Percentiles rank a stretch among this genome's conserved stretches.
Conservation (phyloP, 345 rosid species). For the Trapa incisa region DNA sequence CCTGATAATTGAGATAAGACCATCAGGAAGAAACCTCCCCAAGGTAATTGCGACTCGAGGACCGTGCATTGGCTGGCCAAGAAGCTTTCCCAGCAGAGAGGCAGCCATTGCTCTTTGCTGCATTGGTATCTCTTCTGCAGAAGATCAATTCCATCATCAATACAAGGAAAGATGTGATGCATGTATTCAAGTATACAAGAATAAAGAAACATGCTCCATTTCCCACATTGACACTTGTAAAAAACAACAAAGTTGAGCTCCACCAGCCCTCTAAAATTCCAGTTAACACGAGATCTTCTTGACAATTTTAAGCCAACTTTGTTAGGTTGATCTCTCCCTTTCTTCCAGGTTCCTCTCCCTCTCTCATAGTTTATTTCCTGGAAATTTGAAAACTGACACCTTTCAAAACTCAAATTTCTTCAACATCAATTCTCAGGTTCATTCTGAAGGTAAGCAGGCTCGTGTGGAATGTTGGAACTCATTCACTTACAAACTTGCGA, state of each 20-base stretch:
- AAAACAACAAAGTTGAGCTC: not conserved
- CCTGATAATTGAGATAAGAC: conserved; percentile 80
- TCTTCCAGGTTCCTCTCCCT: not conserved
- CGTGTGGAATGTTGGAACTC: not conserved
- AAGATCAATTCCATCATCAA: conserved; percentile 3
- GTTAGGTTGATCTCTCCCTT: not conserved
- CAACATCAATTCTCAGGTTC: not conserved
- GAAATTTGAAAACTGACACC: not conserved
- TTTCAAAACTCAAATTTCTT: not conserved
- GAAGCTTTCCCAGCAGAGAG: conserved; percentile 88
- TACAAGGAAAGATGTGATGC: not conserved
- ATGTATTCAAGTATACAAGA: not conserved
- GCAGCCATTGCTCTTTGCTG: conserved; percentile 98
- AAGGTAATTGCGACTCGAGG: conserved; percentile 97
- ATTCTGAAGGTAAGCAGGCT: not conserved
- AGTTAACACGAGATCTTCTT: not conserved
- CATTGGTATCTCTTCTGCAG: conserved; percentile 85
- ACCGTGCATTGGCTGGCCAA: conserved; percentile 98
- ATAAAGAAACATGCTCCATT: not conserved
- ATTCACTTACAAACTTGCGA: not conserved
- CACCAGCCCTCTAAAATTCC: not conserved
- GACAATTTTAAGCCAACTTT: not conserved
- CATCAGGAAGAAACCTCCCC: conserved; percentile 96
- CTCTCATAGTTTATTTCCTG: conserved; percentile 11
- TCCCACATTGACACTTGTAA: not conserved